These are phyloP conservation scores for Cercospora brassicicola DNA, from an alignment of 2,329 filamentous ascomycete genomes.

Conservation along the genomic window DNA sequence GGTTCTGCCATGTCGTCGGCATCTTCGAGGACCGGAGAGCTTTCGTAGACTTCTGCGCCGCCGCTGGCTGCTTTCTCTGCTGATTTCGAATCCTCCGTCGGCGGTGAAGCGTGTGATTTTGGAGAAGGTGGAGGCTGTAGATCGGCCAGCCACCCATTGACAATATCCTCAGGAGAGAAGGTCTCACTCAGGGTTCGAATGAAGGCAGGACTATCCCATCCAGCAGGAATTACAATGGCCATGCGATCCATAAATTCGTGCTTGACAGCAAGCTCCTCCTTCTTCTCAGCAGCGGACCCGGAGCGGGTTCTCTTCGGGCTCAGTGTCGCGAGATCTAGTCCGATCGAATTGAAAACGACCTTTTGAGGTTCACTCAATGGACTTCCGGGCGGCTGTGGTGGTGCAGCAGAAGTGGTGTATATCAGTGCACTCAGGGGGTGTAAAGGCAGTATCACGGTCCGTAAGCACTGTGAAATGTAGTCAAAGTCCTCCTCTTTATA, in stretches of 20 bases:
- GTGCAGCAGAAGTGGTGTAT: slow-evolving; percentile 42
- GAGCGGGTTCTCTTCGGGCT: slow-evolving; percentile 55
- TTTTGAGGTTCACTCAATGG: slow-evolving; percentile 57
- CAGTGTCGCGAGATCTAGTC: slow-evolving; percentile 42
- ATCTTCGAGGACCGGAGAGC: slow-evolving; percentile 30
- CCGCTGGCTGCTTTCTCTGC: slow-evolving; percentile 28
- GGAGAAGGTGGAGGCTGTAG: slow-evolving; percentile 57
- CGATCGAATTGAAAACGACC: slow-evolving; percentile 79
- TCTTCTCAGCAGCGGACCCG: slow-evolving; percentile 25
- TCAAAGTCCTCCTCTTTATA: slow-evolving; percentile 98
- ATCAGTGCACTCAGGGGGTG: slow-evolving; percentile 58
- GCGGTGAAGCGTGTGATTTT: slow-evolving; percentile 47
- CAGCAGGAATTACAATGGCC: slow-evolving; percentile 93
- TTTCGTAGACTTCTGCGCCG: slow-evolving; percentile 34
- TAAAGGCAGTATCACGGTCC: slow-evolving; percentile 78
- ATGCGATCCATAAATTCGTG: slow-evolving; percentile 59
- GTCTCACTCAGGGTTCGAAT: slow-evolving; percentile 87
- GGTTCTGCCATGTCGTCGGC: slow-evolving; percentile 21
- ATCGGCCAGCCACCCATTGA: slow-evolving; percentile 66
- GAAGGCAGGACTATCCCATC: slow-evolving; percentile 99
- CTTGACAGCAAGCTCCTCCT: slow-evolving; percentile 64
- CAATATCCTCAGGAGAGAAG: slow-evolving; percentile 86
- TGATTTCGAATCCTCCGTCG: slow-evolving; percentile 29
- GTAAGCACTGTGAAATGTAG: slow-evolving; percentile 87
- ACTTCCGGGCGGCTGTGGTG: slow-evolving; percentile 38